Evolutionary conservation across 179 eudicot species (phyloP), one percentile per base, ranked within the genome.

Genomic region (Beta corolliflora): DNA sequence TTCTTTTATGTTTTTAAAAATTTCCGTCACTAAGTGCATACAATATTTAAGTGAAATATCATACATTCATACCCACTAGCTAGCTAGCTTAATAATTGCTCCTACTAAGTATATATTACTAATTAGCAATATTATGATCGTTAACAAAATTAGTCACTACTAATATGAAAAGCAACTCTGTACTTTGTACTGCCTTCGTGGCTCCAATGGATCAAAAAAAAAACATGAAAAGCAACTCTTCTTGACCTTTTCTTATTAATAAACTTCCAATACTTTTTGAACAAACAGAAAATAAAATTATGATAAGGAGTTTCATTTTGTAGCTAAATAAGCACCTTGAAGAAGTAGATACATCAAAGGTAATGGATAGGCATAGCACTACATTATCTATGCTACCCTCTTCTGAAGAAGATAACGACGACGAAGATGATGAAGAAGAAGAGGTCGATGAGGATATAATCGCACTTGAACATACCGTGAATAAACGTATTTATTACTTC

Each of bases 391-490:
- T 84, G 16, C 88, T 74, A 36, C 80, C 87, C 55, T 89, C 97
- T 29, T 89, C 92, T 0, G 92, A 89, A 75, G 92, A 89, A n/a
- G 92, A 89, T 16, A 89, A 89, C 13, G 87, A 88, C 19, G 87
- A 83, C 12, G 70, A 75, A 1, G 78, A 78, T 48, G 93, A 89
- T 16, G 90, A 89, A 9, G 92, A 89, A 9, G 92, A 87, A 0
- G 91, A 87, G 1, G 92, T 89, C 3, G 90, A 88, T 7, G 91
- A 89, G 4, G 82, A 83, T 11, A 48, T 59, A 16, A n/a, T 59
- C 41, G 81, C 67, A 16, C 25, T 83, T 19, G 87, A 92, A 36
- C 94, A 88, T 23, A 76, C 83, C 6, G 90, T 91, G 48, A 88
- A 89, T 70, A 92, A 92, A 88, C 98, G 90, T 88, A 84, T 45